Percentiles rank a stretch among this genome's conserved stretches.
Evolutionary conservation across 2,329 filamentous ascomycete species (phyloP).

Genomic region (Coniosporium tulheliwenetii): DNA sequence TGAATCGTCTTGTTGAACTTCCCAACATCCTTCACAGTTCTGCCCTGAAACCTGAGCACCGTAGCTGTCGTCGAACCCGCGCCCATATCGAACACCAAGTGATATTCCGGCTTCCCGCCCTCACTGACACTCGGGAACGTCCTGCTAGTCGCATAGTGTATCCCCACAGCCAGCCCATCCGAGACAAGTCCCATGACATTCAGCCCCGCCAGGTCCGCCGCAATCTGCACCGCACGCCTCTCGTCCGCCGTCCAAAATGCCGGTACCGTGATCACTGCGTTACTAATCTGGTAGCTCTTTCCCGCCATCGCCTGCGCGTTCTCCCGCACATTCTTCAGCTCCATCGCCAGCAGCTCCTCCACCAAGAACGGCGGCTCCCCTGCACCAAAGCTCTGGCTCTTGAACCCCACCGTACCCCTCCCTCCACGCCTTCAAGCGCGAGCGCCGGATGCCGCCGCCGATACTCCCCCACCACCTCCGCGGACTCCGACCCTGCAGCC

Average conservation of each 20-base stretch:
- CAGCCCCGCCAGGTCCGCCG: constrained; percentile 75
- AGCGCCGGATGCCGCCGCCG: constrained; percentile 63
- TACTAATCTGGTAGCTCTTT: constrained; percentile 55
- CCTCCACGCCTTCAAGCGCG: constrained; percentile 44
- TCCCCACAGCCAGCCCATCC: constrained; percentile 78
- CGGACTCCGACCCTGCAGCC: constrained; percentile 24
- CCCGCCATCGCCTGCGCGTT: constrained; percentile 79
- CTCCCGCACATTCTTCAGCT: constrained; percentile 76
- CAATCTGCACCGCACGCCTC: constrained; percentile 69
- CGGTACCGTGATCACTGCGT: constrained; percentile 79
- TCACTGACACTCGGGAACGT: constrained; percentile 76
- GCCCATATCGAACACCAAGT: constrained; percentile 95
- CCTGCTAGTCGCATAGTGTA: constrained; percentile 88
- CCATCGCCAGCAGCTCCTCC: constrained; percentile 91
- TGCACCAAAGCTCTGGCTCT: constrained; percentile 55
- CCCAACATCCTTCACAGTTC: constrained; percentile 77
- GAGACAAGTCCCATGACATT: constrained; percentile 74
- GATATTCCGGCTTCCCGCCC: constrained; percentile 74
- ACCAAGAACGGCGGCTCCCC: constrained; percentile 51
- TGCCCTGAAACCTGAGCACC: constrained; percentile 76
- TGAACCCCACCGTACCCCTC: constrained; percentile 59
- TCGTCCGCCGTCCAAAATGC: constrained; percentile 84
- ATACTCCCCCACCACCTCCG: constrained; percentile 53
- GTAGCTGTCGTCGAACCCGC: constrained; percentile 88
- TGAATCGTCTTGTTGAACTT: constrained; percentile 95